Base-by-base conservation (phyloP, 345 rosid species). In the Tarenaya hassleriana region DNA sequence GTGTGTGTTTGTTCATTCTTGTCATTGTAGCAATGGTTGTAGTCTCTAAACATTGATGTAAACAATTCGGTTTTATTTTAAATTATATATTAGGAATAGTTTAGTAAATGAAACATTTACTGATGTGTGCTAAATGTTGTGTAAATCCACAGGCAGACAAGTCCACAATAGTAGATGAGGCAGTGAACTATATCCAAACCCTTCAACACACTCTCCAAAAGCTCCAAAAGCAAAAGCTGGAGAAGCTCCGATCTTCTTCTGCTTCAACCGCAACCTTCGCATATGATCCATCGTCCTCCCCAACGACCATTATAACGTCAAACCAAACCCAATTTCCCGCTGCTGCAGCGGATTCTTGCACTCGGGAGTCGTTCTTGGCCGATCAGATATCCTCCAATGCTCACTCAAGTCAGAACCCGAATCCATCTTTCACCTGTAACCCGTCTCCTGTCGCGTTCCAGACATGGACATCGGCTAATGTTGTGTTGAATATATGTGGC, bases 141-240 rank as follows among this genome's bases (percentile, higher is more conserved):
- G 37, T 7, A 16, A 13, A 34, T 63, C 10, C 40, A 47, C 72
- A 86, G 92, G 84, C 78, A 34, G 92, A 86, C 67, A 86, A 86
- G 54, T 73, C 88, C 61, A 69, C 79, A 31, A 68, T 77, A 31
- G 84, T 86, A 32, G 81, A 81, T 43, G 95, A 81, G 64, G 88
- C 95, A 19, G 69, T 83, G 19, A 69, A 40, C 16, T 63, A 69
- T 68, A 81, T 81, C 37, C 63, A 59, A 47, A 58, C 53, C 42
- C 77, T 77, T 24, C 63, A 86, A 33, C 60, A 66, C 16, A 71
- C 62, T 15, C 57, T 80, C 32, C 65, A 70, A 24, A 63, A 60
- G 4, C 86, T 75, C 29, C 64, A 81, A 35, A 70, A 47, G 33
- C 68, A 69, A 60, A 83, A 68, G 73, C 74, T 51, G 4, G 82